A percentile compares a stretch with the other conserved stretches of the same genome.
Conservation (phyloP, 768 basidiomycete genomes). For the Lepiota venenata region DNA sequence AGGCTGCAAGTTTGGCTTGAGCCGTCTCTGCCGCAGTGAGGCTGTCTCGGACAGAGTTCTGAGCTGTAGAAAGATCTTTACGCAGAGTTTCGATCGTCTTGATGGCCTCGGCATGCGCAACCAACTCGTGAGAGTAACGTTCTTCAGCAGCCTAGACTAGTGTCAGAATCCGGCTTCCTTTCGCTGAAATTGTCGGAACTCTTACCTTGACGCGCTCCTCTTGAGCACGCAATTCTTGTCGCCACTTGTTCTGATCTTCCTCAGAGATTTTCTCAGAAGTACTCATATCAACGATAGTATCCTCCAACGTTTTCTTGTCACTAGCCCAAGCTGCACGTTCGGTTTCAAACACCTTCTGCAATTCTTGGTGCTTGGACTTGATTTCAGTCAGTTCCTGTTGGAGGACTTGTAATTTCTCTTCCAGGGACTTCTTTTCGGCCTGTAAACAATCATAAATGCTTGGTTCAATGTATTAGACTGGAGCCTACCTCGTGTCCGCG, state of each 20-base stretch:
- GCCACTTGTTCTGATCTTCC: conserved; percentile 58
- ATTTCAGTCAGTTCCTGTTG: conserved; percentile 52
- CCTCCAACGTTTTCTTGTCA: conserved; percentile 82
- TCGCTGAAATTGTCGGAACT: not conserved
- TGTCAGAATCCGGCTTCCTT: not conserved
- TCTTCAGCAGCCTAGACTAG: conserved; percentile 64
- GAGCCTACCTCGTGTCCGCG: conserved; percentile 62
- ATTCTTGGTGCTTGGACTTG: conserved; percentile 47
- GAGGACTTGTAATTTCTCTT: conserved; percentile 54
- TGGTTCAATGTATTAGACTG: not conserved
- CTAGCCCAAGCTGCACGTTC: conserved; percentile 69
- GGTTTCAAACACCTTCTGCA: conserved; percentile 62
- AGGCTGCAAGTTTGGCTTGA: conserved; percentile 62
- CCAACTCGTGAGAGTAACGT: conserved; percentile 75
- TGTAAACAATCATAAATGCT: conserved; percentile 22
- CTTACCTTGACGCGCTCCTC: conserved; percentile 69
- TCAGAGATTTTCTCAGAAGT: conserved; percentile 68
- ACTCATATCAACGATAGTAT: conserved; percentile 77
- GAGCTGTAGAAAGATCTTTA: conserved; percentile 52
- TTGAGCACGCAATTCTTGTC: conserved; percentile 61
- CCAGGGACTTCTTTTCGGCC: conserved; percentile 62
- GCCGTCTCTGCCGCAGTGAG: conserved; percentile 69
- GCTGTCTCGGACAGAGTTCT: conserved; percentile 54
- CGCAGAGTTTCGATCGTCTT: conserved; percentile 65
- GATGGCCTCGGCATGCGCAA: conserved; percentile 84